Conservation (phyloP, 140 eudicot species). For the Anethum foeniculum region DNA sequence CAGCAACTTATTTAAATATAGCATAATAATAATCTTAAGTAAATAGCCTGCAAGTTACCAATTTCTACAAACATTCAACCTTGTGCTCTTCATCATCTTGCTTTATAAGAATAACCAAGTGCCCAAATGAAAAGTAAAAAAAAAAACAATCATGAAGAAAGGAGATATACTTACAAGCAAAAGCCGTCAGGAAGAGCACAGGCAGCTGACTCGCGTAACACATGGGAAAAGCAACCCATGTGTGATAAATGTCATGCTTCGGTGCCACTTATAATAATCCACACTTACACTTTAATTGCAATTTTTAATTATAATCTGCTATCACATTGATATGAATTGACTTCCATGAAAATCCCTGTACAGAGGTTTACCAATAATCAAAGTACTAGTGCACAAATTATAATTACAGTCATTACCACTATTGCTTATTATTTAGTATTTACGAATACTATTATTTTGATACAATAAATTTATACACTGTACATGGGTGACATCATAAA, state of each 20-base stretch:
- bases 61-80: too few relatives aligned
- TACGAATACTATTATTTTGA: neutral
- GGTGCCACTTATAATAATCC: neutral
- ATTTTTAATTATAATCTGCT: neutral
- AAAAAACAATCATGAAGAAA: too few relatives aligned
- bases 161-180: neutral
- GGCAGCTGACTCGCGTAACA: neutral
- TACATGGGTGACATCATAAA: conserved; percentile 29
- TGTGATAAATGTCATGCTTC: neutral
- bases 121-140: too few relatives aligned
- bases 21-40: too few relatives aligned
- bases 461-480: conserved; percentile 32
- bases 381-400: neutral
- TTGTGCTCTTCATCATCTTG: too few relatives aligned
- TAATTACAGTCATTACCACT: neutral
- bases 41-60: too few relatives aligned
- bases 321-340: neutral
- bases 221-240: neutral
- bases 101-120: too few relatives aligned
- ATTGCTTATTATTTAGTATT: neutral
- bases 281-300: neutral
- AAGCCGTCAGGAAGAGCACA: neutral
- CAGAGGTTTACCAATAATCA: neutral
- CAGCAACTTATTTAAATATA: too few relatives aligned
- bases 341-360: too few relatives aligned